Conservation (phyloP, 345 rosid species). For the Eucalyptus urophylla region DNA sequence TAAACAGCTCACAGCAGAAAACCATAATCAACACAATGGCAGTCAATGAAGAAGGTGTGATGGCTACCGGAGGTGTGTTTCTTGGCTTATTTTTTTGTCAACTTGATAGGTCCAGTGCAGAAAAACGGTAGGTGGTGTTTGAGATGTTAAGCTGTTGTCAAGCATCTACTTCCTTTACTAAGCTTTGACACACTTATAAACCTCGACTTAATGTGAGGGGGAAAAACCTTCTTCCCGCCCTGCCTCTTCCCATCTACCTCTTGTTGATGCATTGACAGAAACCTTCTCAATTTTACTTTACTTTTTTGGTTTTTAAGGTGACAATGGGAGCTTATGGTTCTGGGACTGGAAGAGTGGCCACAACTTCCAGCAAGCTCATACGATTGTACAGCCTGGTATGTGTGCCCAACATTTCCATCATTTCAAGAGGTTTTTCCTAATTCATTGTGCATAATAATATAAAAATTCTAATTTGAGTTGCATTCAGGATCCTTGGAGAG, state of each 20-base stretch:
- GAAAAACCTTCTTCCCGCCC: background rate
- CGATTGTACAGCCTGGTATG: slow-evolving; percentile 92
- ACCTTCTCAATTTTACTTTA: background rate
- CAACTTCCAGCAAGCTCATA: slow-evolving; percentile 90
- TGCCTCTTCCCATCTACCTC: background rate
- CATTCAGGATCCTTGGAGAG: slow-evolving; percentile 89
- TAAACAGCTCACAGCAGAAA: slow-evolving; percentile 96
- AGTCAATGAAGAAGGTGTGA: slow-evolving; percentile 87
- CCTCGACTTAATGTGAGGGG: background rate
- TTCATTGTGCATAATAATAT: background rate
- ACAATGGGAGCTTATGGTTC: slow-evolving; percentile 97
- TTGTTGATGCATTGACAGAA: background rate
- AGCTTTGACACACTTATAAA: background rate
- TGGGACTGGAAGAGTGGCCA: slow-evolving; percentile 99
- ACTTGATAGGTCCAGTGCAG: background rate
- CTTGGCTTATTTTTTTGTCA: background rate
- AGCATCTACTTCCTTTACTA: background rate
- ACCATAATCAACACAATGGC: slow-evolving; percentile 95
- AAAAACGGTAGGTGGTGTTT: background rate
- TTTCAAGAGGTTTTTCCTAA: background rate
- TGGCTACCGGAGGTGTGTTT: slow-evolving; percentile 91
- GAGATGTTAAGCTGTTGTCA: background rate
- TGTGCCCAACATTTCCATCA: background rate
- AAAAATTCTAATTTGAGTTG: background rate
- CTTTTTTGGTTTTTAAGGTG: slow-evolving; percentile 19